Percentiles rank a stretch among this genome's conserved stretches.
These are phyloP conservation scores for Starmerella cellae DNA, from an alignment of 805 yeast genomes.

Conservation along the genomic window DNA sequence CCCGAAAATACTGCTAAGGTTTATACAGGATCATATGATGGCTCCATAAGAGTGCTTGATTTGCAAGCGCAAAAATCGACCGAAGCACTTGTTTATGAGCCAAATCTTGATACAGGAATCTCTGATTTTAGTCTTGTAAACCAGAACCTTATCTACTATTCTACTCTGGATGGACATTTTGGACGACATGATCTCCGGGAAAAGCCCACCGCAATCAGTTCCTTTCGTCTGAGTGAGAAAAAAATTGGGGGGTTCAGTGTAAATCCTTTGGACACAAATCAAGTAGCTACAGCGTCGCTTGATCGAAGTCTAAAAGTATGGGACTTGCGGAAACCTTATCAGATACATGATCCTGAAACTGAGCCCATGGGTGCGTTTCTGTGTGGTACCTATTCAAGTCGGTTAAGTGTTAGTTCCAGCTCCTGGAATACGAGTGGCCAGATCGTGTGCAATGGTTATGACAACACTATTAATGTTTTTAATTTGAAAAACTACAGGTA, in stretches of 20 bases:
- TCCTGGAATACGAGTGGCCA: conserved; percentile 62
- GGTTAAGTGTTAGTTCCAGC: conserved; percentile 71
- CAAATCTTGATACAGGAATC: conserved; percentile 41
- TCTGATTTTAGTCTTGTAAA: conserved; percentile 58
- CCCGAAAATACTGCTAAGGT: conserved; percentile 40
- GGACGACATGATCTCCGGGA: conserved; percentile 56
- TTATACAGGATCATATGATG: conserved; percentile 72
- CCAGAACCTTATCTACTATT: conserved; percentile 47
- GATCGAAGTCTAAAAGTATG: conserved; percentile 76
- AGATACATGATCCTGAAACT: conserved; percentile 4
- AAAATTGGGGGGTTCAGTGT: conserved; percentile 82
- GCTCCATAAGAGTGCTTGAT: conserved; percentile 65
- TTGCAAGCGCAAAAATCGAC: conserved; percentile 44
- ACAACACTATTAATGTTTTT: conserved; percentile 66
- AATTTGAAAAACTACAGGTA: conserved; percentile 32
- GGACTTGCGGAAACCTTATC: conserved; percentile 49
- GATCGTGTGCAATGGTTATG: conserved; percentile 87
- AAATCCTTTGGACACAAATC: conserved; percentile 52
- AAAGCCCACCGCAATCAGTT: conserved; percentile 27
- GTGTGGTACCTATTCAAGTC: conserved; percentile 51
- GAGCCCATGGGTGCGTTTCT: conserved; percentile 18
- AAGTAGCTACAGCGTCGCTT: conserved; percentile 76
- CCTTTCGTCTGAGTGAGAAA: conserved; percentile 50
- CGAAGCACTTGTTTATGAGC: conserved; percentile 47
- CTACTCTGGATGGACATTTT: conserved; percentile 73